Percentiles rank a stretch among this genome's conserved stretches.
phyloP scores from a whole-genome alignment of 345 rosid species.

The Eutrema yunnanense region DNA sequence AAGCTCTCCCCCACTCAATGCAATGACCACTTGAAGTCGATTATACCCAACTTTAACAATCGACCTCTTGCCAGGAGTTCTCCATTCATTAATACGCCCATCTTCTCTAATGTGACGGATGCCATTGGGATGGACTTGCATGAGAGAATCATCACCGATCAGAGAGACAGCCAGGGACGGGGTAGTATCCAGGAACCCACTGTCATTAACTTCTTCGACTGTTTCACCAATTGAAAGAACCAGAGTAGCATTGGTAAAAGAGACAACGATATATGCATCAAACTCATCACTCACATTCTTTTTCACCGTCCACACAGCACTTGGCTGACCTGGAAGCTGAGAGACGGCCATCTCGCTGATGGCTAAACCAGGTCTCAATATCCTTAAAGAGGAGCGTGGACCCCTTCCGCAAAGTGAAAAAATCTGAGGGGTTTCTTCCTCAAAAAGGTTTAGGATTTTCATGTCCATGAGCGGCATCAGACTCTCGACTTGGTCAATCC shows the following conservation, averaged over 20 bases:
- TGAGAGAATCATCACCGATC: slow-evolving; percentile 91
- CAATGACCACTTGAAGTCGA: slow-evolving; percentile 93
- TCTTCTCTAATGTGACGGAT: slow-evolving; percentile 96
- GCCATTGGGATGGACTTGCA: slow-evolving; percentile 99
- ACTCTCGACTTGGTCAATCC: slow-evolving; percentile 95
- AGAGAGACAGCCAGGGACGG: slow-evolving; percentile 85
- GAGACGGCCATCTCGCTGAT: slow-evolving; percentile 98
- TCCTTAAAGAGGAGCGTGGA: slow-evolving; percentile 91
- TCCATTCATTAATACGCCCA: slow-evolving; percentile 97
- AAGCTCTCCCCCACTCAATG: slow-evolving; percentile 96
- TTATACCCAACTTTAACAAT: slow-evolving; percentile 97
- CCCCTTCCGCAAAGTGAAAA: slow-evolving; percentile 92
- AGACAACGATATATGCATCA: slow-evolving; percentile 97
- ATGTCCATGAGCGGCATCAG: slow-evolving; percentile 98
- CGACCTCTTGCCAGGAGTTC: slow-evolving; percentile 98
- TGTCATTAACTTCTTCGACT: slow-evolving; percentile 95
- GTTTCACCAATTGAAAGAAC: slow-evolving; percentile 99
- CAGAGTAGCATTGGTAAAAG: slow-evolving; percentile 90
- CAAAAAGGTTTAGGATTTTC: slow-evolving; percentile 85
- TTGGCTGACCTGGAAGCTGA: slow-evolving; percentile 98
- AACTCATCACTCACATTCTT: slow-evolving; percentile 84
- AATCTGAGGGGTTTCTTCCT: slow-evolving; percentile 96
- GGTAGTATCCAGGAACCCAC: slow-evolving; percentile 97
- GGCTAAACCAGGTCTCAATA: slow-evolving; percentile 91
- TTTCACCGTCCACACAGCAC: slow-evolving; percentile 99